Base-by-base conservation (phyloP, 148 eudicot species). In the Drosera capensis region DNA sequence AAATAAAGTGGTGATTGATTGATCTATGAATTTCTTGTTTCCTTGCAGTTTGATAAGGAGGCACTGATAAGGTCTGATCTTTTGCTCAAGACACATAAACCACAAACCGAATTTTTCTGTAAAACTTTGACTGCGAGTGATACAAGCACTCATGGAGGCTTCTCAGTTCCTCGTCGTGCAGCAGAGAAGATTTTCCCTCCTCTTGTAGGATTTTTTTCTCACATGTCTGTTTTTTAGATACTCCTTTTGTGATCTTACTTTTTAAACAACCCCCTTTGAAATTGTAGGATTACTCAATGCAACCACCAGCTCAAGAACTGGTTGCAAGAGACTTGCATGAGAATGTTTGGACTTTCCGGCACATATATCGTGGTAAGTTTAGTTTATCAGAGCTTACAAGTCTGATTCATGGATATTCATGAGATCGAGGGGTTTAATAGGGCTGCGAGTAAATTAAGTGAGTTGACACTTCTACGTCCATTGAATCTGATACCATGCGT, bases 61-160 rank as follows among this genome's bases (percentile, higher is more conserved):
- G 80, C 84, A 8, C 68, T 88, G 45, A 60, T 88, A 60, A 84
- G 93, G 55, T 84, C 97, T 37, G 95, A 88, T 68, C 60, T 88
- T 36, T 80, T 92, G 7, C 74, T 75, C 61, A 83, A 71, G 62
- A 71, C 65, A 54, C 65, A 78, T 67, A 90, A 80, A 64, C 97
- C 93, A 24, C 94, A 84, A 48, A 65, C 97, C 7, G 93, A 90
- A 14, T 90, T 80, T 52, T 90, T 90, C 71, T 84, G 97, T 51
- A 84, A 90, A 65, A 84, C 97, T 37, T 71, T 90, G 68, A 90
- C 95, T 7, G 95, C 97, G 23, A 90, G 97, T 76, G 97, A 90
- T 65, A 84, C 95, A 40, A 90, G 97, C 70, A 90, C 97, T 22
- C 97, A 90, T 71, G 97, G 97, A 31, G 97, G 97, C 35, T 90